These are phyloP conservation scores for Basipetospora sp. DNA, from an alignment of 2,329 filamentous ascomycete genomes.

Conservation along the genomic window DNA sequence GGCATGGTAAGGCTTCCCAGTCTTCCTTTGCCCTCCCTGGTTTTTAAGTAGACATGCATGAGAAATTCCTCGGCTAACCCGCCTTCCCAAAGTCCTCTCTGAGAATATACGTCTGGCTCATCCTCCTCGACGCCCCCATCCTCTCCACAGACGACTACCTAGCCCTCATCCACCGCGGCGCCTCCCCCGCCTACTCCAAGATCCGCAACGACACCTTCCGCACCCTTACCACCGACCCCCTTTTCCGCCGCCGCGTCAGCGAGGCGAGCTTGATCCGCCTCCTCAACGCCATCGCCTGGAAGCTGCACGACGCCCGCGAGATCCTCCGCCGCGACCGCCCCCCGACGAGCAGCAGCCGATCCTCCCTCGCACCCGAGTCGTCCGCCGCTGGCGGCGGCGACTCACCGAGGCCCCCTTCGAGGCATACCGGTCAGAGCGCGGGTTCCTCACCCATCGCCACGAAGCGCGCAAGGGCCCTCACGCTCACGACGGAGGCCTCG, in stretches of 20 bases:
- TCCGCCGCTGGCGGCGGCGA: neutral
- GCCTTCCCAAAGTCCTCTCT: conserved; percentile 56
- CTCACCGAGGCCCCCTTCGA: too few species aligned
- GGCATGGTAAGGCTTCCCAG: conserved; percentile 61
- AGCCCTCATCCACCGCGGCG: conserved; percentile 75
- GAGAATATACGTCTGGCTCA: conserved; percentile 91
- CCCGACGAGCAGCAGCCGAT: conserved; percentile 22
- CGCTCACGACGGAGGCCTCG: conserved; percentile 49
- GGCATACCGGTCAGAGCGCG: neutral
- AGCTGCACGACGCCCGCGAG: conserved; percentile 63
- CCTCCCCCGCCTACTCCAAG: conserved; percentile 88
- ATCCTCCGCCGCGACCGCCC: conserved; percentile 23
- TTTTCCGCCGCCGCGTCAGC: conserved; percentile 87
- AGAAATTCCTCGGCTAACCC: neutral
- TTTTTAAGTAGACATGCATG: too few species aligned
- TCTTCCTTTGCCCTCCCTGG: neutral
- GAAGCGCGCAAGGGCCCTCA: conserved; percentile 41
- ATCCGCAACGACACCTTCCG: conserved; percentile 98
- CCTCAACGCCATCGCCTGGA: conserved; percentile 91
- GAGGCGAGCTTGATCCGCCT: conserved; percentile 90
- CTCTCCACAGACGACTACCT: conserved; percentile 80
- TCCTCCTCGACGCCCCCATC: conserved; percentile 76
- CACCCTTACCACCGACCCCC: conserved; percentile 87
- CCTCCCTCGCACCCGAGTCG: conserved; percentile 17
- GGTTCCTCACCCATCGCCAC: conserved; percentile 15